Percentiles rank a stretch among this genome's conserved stretches.
phyloP scores from a whole-genome alignment of 495 filamentous ascomycete genomes.

The Paragyromitra xinjiangensis region DNA sequence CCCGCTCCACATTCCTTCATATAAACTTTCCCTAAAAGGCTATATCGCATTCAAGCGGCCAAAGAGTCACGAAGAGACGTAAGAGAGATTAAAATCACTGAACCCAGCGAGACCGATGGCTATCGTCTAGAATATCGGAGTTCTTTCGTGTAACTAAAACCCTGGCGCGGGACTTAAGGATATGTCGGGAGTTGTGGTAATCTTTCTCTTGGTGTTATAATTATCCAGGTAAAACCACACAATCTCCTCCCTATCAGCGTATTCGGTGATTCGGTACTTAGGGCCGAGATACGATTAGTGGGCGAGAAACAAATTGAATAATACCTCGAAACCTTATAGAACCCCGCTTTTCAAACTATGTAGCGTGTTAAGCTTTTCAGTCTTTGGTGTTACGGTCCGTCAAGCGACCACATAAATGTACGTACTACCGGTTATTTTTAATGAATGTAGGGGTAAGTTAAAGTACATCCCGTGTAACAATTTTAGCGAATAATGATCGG shows the following conservation, averaged over 20 bases:
- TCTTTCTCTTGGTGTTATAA: background rate
- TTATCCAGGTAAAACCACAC: background rate
- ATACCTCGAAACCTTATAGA: background rate
- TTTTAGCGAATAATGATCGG: background rate
- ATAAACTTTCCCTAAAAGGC: no score
- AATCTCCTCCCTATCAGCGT: background rate
- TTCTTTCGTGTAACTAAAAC: background rate
- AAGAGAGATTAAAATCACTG: background rate
- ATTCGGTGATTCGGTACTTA: background rate
- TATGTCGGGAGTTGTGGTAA: background rate
- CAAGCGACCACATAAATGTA: background rate
- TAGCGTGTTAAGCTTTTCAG: background rate
- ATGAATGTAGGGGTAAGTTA: background rate
- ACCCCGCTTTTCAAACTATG: background rate
- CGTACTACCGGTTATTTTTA: background rate
- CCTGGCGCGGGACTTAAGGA: background rate
- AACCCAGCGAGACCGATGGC: background rate
- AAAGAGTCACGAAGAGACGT: no score
- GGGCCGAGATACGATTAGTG: background rate
- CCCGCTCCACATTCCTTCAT: no score
- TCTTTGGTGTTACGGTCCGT: background rate
- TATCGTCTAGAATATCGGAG: background rate
- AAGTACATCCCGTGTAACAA: background rate
- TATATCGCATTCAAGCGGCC: no score
- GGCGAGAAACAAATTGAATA: background rate